Evolutionary conservation across 176 grass and related monocot genomes (phyloP), one percentile per base, ranked within the genome.

Genomic region (Echinochloa phyllopogon): DNA sequence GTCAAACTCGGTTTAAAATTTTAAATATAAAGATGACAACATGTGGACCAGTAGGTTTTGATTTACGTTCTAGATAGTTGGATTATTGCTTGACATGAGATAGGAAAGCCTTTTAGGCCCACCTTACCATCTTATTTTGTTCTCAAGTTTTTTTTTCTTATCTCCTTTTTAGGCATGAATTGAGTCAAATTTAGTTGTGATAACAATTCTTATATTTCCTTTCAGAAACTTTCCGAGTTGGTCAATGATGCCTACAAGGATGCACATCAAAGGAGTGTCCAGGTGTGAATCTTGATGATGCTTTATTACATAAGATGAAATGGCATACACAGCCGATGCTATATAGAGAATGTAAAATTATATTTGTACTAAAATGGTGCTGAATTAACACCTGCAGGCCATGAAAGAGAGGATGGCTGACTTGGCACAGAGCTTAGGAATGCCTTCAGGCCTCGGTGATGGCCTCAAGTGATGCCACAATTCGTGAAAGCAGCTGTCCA

Each of bases 401-500:
- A 96, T 96, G 97, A 99, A 99, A 92, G 97, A 96, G 86, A 99
- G 94, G 80, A 99, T 99, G 97, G 88, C 86, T 67, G 91, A 92
- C 87, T 83, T 99, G 72, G 97, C 97, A 53, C 89, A 96, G 89
- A 92, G 97, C 84, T 36, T 99, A 85, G 97, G 97, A 69, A 94
- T 99, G 93, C 97, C 97, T 6, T 88, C 92, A 2, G 90, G 90
- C 41, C 89, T 99, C 1, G 86, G 85, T 3, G 93, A 91, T 56
- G 88, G 87, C 17, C 80, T 88, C 50, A 99, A 96, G 57, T 89
- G 83, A 94, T 72, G 36, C 15, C 24, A 36, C 50, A 11, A 44
- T 76, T 52, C 23, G 17, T 59, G 53, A 81, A 72, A 50, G 20
- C 57, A 3, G 0, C 45, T 80, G 83, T 76, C 37, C 74, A 82